Percentiles rank a stretch among this genome's conserved stretches.
These are phyloP conservation scores for Globisporangium irregulare DNA, from an alignment of 352 stramenopile genomes.

Conservation along the genomic window DNA sequence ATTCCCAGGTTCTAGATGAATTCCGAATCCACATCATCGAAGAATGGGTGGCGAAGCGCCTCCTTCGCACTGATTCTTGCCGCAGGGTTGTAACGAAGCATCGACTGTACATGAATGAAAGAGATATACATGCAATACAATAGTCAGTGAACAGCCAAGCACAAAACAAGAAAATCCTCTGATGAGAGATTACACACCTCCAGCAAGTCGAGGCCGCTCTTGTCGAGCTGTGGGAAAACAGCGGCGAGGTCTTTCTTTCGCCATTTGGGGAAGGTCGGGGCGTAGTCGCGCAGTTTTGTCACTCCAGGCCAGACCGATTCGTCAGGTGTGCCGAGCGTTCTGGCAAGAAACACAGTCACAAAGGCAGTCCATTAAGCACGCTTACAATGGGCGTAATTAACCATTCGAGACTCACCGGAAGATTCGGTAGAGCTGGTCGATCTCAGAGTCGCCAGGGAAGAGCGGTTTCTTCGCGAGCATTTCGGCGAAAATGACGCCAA, in stretches of 20 bases:
- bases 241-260: constrained; percentile 77
- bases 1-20: constrained; percentile 42
- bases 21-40: constrained; percentile 74
- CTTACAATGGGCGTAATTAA: background rate
- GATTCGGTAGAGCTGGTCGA: constrained; percentile 87
- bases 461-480: constrained; percentile 83
- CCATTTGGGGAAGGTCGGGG: constrained; percentile 95
- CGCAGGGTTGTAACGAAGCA: constrained; percentile 74
- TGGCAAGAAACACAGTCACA: constrained; percentile 12
- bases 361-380: background rate
- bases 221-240: constrained; percentile 61
- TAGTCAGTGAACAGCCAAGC: background rate
- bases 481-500: constrained; percentile 85
- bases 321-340: constrained; percentile 94
- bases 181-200: constrained; percentile 27
- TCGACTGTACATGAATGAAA: constrained; percentile 27
- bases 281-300: constrained; percentile 95
- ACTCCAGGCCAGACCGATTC: constrained; percentile 96
- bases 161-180: background rate
- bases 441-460: constrained; percentile 82
- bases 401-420: constrained; percentile 45
- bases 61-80: constrained; percentile 79
- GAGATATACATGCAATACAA: background rate
- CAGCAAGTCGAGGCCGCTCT: constrained; percentile 56
- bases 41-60: constrained; percentile 80